phyloP scores from a whole-genome alignment of 805 yeast species.

The Candida loeiensis region DNA sequence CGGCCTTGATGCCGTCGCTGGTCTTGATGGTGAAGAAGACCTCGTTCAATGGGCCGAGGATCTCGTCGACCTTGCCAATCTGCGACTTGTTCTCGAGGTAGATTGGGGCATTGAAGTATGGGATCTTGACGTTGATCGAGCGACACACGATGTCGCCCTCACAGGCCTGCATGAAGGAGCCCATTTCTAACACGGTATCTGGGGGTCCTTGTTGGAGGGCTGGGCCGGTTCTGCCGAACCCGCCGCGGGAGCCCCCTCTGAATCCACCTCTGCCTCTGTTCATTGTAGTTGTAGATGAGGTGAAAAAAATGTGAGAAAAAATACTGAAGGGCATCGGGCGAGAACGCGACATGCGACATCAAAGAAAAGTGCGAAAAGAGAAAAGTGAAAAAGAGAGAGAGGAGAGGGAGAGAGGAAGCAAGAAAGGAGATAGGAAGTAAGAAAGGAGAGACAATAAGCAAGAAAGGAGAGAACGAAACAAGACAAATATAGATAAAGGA shows the following conservation, averaged over 20 bases:
- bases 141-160: slow-evolving; percentile 98
- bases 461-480: no score
- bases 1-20: slow-evolving; percentile 92
- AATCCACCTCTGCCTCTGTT: slow-evolving; percentile 72
- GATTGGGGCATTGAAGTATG: slow-evolving; percentile 98
- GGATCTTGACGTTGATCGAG: slow-evolving; percentile 89
- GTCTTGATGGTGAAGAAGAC: slow-evolving; percentile 97
- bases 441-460: no score
- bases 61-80: slow-evolving; percentile 97
- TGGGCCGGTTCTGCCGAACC: slow-evolving; percentile 71
- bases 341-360: slow-evolving; percentile 1
- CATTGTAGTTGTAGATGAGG: slow-evolving; percentile 32
- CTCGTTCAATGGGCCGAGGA: slow-evolving; percentile 94
- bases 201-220: slow-evolving; percentile 90
- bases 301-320: slow-evolving; percentile 4
- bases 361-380: not conserved
- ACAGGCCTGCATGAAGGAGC: slow-evolving; percentile 84
- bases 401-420: not conserved
- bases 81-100: slow-evolving; percentile 93
- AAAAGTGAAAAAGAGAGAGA: not conserved
- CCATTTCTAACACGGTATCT: slow-evolving; percentile 92
- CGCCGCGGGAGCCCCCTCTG: slow-evolving; percentile 64
- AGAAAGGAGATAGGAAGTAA: no score
- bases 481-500: no score
- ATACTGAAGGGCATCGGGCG: not conserved